Evolutionary conservation across 2,329 filamentous ascomycete genomes (phyloP).

Genomic region (Xylariaceae sp.): DNA sequence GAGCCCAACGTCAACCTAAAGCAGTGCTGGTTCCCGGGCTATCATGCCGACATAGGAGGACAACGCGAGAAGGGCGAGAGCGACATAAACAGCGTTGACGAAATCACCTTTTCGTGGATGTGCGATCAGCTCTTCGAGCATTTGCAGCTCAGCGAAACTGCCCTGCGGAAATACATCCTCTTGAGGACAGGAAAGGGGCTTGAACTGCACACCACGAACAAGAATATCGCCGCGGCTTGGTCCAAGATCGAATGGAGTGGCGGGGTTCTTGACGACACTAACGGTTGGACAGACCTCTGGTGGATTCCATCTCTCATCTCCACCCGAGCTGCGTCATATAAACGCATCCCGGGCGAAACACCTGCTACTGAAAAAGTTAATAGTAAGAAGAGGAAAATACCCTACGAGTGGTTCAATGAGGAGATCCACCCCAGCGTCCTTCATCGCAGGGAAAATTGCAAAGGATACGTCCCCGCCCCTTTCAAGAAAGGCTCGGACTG

Average conservation of each 20-base stretch:
- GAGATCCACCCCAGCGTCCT: constrained; percentile 7
- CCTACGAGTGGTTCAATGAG: constrained; percentile 14
- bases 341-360: constrained; percentile 12
- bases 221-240: constrained; percentile 11
- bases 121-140: constrained; percentile 10
- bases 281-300: constrained; percentile 14
- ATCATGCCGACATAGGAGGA: constrained; percentile 13
- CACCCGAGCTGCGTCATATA: constrained; percentile 9
- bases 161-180: constrained; percentile 16
- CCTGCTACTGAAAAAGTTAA: constrained; percentile 1
- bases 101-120: constrained; percentile 18
- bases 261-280: constrained; percentile 5
- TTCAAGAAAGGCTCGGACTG: background rate
- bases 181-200: constrained; percentile 14
- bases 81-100: constrained; percentile 6
- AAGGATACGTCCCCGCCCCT: background rate
- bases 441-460: constrained; percentile 1
- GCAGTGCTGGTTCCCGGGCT: constrained; percentile 18
- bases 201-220: constrained; percentile 4
- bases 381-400: constrained; percentile 6
- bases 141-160: constrained; percentile 9
- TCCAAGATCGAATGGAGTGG: constrained; percentile 7
- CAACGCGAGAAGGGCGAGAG: background rate
- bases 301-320: constrained; percentile 9
- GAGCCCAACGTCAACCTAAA: constrained; percentile 6